Evolutionary conservation across 805 yeast species (phyloP), one percentile per base, ranked within the genome.

Genomic region (Candida ulmi): DNA sequence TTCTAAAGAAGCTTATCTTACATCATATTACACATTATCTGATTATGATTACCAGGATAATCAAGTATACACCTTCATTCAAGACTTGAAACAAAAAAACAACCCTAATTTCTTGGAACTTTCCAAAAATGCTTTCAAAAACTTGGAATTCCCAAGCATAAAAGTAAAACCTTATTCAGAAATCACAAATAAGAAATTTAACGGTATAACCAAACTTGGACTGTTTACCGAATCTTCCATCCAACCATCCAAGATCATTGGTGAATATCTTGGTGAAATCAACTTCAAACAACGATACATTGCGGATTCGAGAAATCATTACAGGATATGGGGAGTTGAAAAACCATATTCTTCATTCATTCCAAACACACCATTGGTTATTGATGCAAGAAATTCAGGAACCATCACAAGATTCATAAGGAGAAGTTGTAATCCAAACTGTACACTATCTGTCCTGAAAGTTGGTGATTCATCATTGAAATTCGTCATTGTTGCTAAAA

Each of bases 341-440:
- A 68, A 69, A 45, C 82, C 82, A 4, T 71, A 72, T 33, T 83
- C 78, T 0, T 48, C 74, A 11, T 76, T 79, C 46, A 76, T 78
- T 38, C 71, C 79, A 1, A 61, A 65, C n/a, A 59, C 80, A 38
- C 81, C 83, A 0, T 50, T 88, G n/a, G 80, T 74, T 4, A 64
- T 90, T 15, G 96, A 90, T 60, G 74, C 88, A n/a, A 71, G 96
- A 43, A 74, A 79, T 31, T 70, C 78, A 5, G 98, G 97, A 0
- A 85, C 87, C 49, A 69, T 72, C 26, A 68, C 88, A 1, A 62
- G 95, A 37, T 91, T 85, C 55, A 66, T 86, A 24, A 68, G 97
- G 43, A 76, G 83, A 43, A 68, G 88, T 9, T 86, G 96, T 52
- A 60, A 72, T 11, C 88, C 95, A 7, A 88, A 88, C 59, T 81